Evolutionary conservation across 495 filamentous ascomycete species (phyloP).

Genomic region (Neurospora hispaniola): DNA sequence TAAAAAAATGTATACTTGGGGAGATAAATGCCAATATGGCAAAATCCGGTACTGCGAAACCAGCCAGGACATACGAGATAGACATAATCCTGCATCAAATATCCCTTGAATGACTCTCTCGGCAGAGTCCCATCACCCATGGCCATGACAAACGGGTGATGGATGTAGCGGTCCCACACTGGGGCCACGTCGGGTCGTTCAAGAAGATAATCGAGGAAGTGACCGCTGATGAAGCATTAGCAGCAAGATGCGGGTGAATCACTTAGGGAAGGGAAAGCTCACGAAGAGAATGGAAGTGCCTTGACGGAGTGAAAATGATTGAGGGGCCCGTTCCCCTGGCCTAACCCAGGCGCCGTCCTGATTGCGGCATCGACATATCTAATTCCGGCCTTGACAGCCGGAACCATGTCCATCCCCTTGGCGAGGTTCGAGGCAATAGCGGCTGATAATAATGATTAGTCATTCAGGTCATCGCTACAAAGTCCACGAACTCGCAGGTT

Average conservation of each 20-base stretch:
- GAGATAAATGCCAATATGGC: not conserved
- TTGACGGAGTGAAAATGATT: slow-evolving; percentile 89
- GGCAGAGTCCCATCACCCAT: slow-evolving; percentile 66
- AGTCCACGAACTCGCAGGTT: not conserved
- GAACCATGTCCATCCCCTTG: slow-evolving; percentile 41
- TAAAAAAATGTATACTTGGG: not conserved
- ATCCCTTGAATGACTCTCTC: slow-evolving; percentile 65
- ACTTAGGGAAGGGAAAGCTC: slow-evolving; percentile 21
- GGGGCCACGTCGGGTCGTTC: slow-evolving; percentile 57
- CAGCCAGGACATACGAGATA: slow-evolving; percentile 51
- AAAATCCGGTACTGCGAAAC: not conserved
- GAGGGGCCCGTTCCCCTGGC: slow-evolving; percentile 76
- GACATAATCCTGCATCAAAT: slow-evolving; percentile 82
- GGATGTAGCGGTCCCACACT: slow-evolving; percentile 61
- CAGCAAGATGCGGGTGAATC: slow-evolving; percentile 5
- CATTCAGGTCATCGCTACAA: not conserved
- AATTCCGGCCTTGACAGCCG: slow-evolving; percentile 61
- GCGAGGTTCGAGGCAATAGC: slow-evolving; percentile 85
- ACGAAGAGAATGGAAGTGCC: slow-evolving; percentile 74
- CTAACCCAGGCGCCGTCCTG: slow-evolving; percentile 59
- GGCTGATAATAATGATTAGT: slow-evolving; percentile 32
- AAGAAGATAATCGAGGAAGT: slow-evolving; percentile 79
- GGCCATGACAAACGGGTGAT: slow-evolving; percentile 71
- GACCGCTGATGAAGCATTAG: slow-evolving; percentile 40
- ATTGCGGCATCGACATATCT: slow-evolving; percentile 80